A percentile compares a stretch with the other conserved stretches of the same genome.
phyloP scores from a whole-genome alignment of 2,329 filamentous ascomycete genomes.

The Penicillium digitatum region DNA sequence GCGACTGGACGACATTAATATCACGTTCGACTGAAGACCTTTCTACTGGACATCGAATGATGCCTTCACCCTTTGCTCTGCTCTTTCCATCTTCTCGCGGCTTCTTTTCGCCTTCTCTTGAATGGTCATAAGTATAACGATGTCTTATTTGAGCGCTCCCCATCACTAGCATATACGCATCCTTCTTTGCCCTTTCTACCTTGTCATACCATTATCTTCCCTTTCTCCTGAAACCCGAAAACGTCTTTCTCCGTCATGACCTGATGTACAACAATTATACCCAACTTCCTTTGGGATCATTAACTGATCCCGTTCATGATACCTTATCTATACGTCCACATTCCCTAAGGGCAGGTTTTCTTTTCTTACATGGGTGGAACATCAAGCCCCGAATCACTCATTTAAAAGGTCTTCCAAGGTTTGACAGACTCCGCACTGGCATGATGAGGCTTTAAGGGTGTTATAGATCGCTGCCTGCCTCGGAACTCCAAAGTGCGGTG shows the following conservation, averaged over 20 bases:
- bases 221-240: neutral
- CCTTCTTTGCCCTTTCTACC: neutral
- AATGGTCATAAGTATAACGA: neutral
- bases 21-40: neutral
- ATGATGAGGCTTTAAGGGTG: neutral
- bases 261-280: slow-evolving; percentile 26
- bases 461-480: neutral
- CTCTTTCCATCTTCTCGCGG: neutral
- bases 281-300: slow-evolving; percentile 11
- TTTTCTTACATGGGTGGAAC: neutral
- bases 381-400: neutral
- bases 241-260: slow-evolving; percentile 14
- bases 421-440: neutral
- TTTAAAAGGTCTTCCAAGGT: neutral
- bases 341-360: neutral
- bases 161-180: neutral
- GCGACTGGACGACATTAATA: neutral
- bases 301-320: neutral
- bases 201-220: neutral
- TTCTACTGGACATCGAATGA: neutral
- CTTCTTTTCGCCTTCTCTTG: neutral
- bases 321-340: neutral
- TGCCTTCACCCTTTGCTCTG: neutral
- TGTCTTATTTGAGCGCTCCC: neutral
- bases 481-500: neutral